phyloP scores from a whole-genome alignment of 192 early-diverging fungal genomes.

The Coemansia sp. region DNA sequence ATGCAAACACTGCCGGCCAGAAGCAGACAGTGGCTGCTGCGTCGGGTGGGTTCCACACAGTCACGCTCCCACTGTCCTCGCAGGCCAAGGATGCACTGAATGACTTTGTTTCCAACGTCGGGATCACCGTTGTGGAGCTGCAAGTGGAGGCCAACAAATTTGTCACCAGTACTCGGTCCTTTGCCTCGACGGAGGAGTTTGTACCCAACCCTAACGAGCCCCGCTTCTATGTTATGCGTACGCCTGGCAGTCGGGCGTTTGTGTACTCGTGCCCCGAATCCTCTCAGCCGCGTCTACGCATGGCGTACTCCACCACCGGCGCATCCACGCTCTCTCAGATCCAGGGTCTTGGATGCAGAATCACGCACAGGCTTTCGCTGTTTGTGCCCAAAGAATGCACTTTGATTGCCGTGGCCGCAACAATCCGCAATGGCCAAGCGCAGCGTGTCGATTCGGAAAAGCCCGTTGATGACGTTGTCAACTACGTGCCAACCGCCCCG shows the following conservation, averaged over 20 bases:
- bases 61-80: slow-evolving; percentile 43
- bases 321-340: slow-evolving; percentile 41
- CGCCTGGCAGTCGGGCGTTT: slow-evolving; percentile 45
- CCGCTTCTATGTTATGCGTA: slow-evolving; percentile 54
- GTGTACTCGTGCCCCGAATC: slow-evolving; percentile 55
- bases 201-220: slow-evolving; percentile 39
- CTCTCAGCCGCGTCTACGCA: slow-evolving; percentile 52
- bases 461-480: slow-evolving; percentile 43
- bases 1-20: slow-evolving; percentile 31
- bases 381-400: slow-evolving; percentile 52
- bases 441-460: slow-evolving; percentile 44
- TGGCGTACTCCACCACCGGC: slow-evolving; percentile 55
- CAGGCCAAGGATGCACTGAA: slow-evolving; percentile 31
- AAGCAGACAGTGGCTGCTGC: slow-evolving; percentile 52
- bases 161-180: slow-evolving; percentile 25
- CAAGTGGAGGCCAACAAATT: slow-evolving; percentile 42
- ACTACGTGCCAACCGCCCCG: slow-evolving; percentile 40
- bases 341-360: slow-evolving; percentile 39
- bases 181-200: slow-evolving; percentile 42
- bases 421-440: slow-evolving; percentile 44
- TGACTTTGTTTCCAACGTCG: slow-evolving; percentile 32
- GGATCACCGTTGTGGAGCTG: slow-evolving; percentile 45
- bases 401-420: slow-evolving; percentile 40
- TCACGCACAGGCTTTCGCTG: slow-evolving; percentile 45
- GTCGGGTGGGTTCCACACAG: slow-evolving; percentile 54